Percentiles rank a stretch among this genome's conserved stretches.
These are phyloP conservation scores for Ophiostoma novo-ulmi DNA, from an alignment of 2,329 filamentous ascomycete genomes.

Conservation along the genomic window DNA sequence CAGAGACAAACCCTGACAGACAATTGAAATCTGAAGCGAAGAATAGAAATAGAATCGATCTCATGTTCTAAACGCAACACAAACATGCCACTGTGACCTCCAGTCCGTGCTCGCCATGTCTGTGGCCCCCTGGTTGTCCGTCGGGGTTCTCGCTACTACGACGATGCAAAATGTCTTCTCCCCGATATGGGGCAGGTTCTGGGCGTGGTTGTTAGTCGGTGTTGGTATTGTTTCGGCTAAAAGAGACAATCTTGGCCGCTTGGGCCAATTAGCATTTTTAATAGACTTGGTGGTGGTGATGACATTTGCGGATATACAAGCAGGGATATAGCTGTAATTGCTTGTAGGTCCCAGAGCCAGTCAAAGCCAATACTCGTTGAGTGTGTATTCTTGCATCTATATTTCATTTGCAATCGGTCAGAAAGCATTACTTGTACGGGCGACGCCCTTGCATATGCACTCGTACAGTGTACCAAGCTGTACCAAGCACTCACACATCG, in stretches of 20 bases:
- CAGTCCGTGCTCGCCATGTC: slow-evolving; percentile 7
- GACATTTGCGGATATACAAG: not conserved
- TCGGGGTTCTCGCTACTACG: not conserved
- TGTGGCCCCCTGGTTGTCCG: not conserved
- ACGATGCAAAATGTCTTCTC: slow-evolving; percentile 9
- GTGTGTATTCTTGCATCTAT: too few relatives aligned
- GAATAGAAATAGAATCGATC: not conserved
- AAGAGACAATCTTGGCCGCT: not conserved
- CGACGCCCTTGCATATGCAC: slow-evolving; percentile 1
- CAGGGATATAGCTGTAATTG: too few relatives aligned
- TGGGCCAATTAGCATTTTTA: not conserved
- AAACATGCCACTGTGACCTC: not conserved
- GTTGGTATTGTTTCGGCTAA: not conserved
- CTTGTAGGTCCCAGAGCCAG: too few relatives aligned
- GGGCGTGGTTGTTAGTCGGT: not conserved
- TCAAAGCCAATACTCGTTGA: too few relatives aligned
- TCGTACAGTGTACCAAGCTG: not conserved
- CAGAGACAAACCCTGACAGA: too few relatives aligned
- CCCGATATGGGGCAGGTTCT: not conserved
- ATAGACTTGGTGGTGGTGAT: not conserved
- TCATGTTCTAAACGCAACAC: not conserved
- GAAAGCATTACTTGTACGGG: not conserved
- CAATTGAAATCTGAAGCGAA: too few relatives aligned
- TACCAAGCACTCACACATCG: not conserved
- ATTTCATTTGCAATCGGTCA: not conserved